Conservation (phyloP, 1,284 basidiomycete species). For the Ustilago cynodontis region DNA sequence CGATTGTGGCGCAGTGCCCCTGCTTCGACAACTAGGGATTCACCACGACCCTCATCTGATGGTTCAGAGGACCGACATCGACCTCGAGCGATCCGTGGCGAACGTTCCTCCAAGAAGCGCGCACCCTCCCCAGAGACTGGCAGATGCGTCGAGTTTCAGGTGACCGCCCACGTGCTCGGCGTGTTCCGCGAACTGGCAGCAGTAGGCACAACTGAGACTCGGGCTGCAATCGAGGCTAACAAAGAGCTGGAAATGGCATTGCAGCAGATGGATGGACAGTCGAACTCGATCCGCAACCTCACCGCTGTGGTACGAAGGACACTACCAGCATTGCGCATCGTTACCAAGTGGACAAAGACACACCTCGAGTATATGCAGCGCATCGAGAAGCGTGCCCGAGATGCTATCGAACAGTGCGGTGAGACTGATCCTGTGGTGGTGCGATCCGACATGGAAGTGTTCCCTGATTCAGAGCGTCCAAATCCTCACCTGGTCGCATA, state of each 20-base stretch:
- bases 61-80: conserved; percentile 45
- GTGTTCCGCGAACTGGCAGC: conserved; percentile 79
- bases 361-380: conserved; percentile 79
- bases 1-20: conserved; percentile 55
- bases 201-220: conserved; percentile 75
- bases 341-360: conserved; percentile 87
- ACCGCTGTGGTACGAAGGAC: conserved; percentile 86
- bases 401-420: conserved; percentile 36
- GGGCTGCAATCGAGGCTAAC: conserved; percentile 73
- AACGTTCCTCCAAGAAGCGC: conserved; percentile 70
- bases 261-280: background rate
- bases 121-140: conserved; percentile 39
- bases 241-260: conserved; percentile 69
- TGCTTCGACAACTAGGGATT: conserved; percentile 17
- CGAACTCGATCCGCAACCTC: conserved; percentile 78
- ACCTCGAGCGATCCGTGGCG: conserved; percentile 73
- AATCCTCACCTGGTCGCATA: conserved; percentile 60
- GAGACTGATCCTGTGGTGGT: conserved; percentile 29
- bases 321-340: conserved; percentile 86
- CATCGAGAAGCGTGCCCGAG: conserved; percentile 48
- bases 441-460: conserved; percentile 33
- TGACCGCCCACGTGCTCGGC: conserved; percentile 80
- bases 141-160: conserved; percentile 75
- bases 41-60: conserved; percentile 29
- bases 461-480: conserved; percentile 29